Percentiles rank a stretch among this genome's conserved stretches.
Conservation (phyloP, 305 asterid genomes). For the Plantago rigida region DNA sequence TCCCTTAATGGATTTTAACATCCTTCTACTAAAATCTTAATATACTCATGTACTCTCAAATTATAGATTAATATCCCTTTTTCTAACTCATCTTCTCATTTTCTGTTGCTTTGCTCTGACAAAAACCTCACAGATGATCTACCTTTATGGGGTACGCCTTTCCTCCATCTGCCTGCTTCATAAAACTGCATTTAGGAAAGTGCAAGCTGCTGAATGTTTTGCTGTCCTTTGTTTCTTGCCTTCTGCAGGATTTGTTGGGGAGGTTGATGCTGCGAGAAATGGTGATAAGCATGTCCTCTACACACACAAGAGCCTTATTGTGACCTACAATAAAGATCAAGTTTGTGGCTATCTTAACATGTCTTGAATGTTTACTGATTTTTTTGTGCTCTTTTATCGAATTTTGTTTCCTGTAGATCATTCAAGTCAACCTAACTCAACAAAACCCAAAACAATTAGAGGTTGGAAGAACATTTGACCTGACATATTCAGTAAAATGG, state of each 20-base stretch:
- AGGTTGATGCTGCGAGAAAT: slow-evolving; percentile 40
- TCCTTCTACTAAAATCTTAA: background rate
- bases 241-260: slow-evolving; percentile 50
- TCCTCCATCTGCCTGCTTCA: slow-evolving; percentile 6
- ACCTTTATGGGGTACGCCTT: slow-evolving; percentile 56
- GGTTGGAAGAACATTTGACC: slow-evolving; percentile 38
- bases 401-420: slow-evolving; percentile 34
- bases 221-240: background rate
- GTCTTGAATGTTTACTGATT: background rate
- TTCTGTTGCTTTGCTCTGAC: slow-evolving; percentile 27
- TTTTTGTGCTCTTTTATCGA: slow-evolving; percentile 8
- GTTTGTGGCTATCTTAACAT: slow-evolving; percentile 29
- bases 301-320: slow-evolving; percentile 45
- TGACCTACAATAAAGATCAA: slow-evolving; percentile 52
- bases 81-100: slow-evolving; percentile 23
- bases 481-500: slow-evolving; percentile 63
- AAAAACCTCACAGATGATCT: slow-evolving; percentile 44
- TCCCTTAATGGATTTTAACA: background rate
- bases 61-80: background rate
- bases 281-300: slow-evolving; percentile 47
- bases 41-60: slow-evolving; percentile 1
- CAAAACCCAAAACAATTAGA: slow-evolving; percentile 47
- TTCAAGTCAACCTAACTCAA: slow-evolving; percentile 59
- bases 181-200: background rate
- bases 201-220: slow-evolving; percentile 2